Conservation (phyloP, 2,329 filamentous ascomycete species). For the Alternaria brassicae region DNA sequence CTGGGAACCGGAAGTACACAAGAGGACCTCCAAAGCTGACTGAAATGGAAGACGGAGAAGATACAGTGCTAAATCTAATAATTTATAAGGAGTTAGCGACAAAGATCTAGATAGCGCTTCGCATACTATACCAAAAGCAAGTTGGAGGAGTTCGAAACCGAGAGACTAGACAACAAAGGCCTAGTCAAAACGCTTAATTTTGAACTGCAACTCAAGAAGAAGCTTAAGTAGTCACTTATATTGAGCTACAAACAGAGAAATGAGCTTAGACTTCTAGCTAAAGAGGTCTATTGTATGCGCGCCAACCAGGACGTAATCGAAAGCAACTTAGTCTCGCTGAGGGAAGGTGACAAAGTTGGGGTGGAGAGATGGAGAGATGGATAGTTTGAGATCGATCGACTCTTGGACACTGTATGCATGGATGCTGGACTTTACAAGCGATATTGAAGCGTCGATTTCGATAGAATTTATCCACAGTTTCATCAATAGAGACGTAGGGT, state of each 20-base stretch:
- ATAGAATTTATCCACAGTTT: too few species aligned
- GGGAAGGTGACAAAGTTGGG: neutral
- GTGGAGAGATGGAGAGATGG: neutral
- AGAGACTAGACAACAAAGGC: neutral
- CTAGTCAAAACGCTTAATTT: neutral
- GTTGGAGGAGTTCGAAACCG: neutral
- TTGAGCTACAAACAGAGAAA: neutral
- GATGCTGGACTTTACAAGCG: neutral
- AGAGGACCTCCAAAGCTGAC: too few species aligned
- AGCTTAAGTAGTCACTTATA: neutral
- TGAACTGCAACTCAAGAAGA: neutral
- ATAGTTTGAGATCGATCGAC: neutral
- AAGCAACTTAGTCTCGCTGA: fast-evolving
- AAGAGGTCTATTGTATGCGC: neutral
- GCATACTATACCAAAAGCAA: neutral
- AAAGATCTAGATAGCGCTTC: too few species aligned
- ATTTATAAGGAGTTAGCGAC: too few species aligned
- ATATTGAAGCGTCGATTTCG: neutral
- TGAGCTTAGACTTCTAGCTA: neutral
- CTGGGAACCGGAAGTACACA: too few species aligned
- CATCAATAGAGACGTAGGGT: too few species aligned
- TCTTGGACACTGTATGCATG: neutral
- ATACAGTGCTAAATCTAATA: too few species aligned
- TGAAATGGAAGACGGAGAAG: too few species aligned
- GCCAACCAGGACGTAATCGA: neutral